Evolutionary conservation across 2,329 filamentous ascomycete genomes (phyloP), one percentile per base, ranked within the genome.

Genomic region (Hypoxylon sp.): DNA sequence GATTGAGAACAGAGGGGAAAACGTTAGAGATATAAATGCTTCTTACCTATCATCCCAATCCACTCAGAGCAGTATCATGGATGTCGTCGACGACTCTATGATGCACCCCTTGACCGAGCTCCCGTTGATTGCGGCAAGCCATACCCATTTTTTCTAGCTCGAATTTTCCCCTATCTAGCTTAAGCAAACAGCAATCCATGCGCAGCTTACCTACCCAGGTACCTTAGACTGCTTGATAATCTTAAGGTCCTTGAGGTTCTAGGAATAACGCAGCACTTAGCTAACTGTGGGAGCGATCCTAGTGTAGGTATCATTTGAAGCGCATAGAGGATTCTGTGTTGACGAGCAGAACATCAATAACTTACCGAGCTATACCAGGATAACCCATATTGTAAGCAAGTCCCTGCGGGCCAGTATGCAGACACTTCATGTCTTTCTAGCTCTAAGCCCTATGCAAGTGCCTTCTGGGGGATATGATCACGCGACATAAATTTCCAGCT

Each of bases 41-140:
- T 26, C 22, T 26, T 11, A 22, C n/a, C n/a, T n/a, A n/a, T n/a
- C n/a, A n/a, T n/a, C n/a, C n/a, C n/a, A n/a, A n/a, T n/a, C n/a
- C n/a, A n/a, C n/a, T n/a, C n/a, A n/a, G n/a, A 46, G 10, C 19
- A n/a, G 17, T 10, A 47, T 26, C 3, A 28, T 47, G 7, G 11
- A 28, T 47, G 7, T 26, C 8, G 7, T 19, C n/a, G 37, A 19
- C 44, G 44, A 28, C 15, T 15, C 15, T 28, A 6, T 22, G 1
- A 46, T 46, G 24, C 4, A 2, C 20, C 41, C 10, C 44, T 17
- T 47, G 44, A 47, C 44, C 44, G 24, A 47, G 22, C 44, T 46
- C 34, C 15, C 11, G 19, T 10, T 15, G 2, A 26, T 15, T 13
- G 8, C 11, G 22, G 20, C 41, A 44, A 46, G n/a, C 22, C 15